Conservation (phyloP, 805 yeast species). For the Cyberlindnera petersonii region DNA sequence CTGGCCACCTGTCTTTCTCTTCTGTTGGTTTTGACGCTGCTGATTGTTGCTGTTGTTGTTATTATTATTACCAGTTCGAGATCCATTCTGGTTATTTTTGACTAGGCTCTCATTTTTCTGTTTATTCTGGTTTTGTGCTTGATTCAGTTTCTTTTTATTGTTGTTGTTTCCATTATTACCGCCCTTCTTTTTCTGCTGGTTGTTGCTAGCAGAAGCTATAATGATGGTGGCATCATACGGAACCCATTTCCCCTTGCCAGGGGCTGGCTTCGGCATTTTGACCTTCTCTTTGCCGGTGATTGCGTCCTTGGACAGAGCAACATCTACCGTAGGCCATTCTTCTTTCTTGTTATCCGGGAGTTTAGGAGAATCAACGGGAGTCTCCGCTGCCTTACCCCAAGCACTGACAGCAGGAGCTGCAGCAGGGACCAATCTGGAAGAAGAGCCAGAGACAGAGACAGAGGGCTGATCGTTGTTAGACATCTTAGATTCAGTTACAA, state of each 20-base stretch:
- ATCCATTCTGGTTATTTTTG: too few relatives aligned
- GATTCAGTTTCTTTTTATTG: slow-evolving; percentile 1
- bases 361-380: slow-evolving; percentile 3
- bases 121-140: slow-evolving; percentile 2
- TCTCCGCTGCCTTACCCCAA: slow-evolving; percentile 22
- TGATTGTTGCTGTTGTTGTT: slow-evolving; percentile 12
- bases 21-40: slow-evolving; percentile 5
- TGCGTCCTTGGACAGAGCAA: slow-evolving; percentile 10
- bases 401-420: slow-evolving; percentile 27
- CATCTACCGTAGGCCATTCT: slow-evolving; percentile 25
- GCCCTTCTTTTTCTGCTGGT: slow-evolving; percentile 10
- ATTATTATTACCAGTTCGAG: slow-evolving; percentile 7
- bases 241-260: slow-evolving; percentile 60
- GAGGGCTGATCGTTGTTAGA: slow-evolving; percentile 2
- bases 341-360: slow-evolving; percentile 11
- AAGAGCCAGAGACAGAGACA: slow-evolving; percentile 20
- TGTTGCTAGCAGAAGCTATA: slow-evolving; percentile 23
- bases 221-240: slow-evolving; percentile 57
- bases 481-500: slow-evolving; percentile 1
- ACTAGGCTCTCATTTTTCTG: slow-evolving; percentile 8
- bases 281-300: slow-evolving; percentile 1
- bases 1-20: slow-evolving; percentile 1
- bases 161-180: slow-evolving; percentile 6
- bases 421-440: slow-evolving; percentile 27
- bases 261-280: slow-evolving; percentile 6